phyloP scores from a whole-genome alignment of 768 basidiomycete species.

The Trametes maxima region DNA sequence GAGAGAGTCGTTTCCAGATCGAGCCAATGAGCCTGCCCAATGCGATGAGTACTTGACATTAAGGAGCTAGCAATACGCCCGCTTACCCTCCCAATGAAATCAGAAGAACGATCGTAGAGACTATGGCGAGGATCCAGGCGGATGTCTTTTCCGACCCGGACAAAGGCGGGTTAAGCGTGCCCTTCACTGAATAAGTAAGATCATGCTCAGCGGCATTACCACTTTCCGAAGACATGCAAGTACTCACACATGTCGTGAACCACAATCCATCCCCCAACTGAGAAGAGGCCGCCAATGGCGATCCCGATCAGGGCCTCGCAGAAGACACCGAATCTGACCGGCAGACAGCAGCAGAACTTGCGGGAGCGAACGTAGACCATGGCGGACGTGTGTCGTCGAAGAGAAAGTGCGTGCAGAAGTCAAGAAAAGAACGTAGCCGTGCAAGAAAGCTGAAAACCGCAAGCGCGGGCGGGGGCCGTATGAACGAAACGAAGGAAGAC shows the following conservation, averaged over 20 bases:
- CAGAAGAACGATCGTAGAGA: conserved; percentile 51
- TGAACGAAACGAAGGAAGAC: neutral
- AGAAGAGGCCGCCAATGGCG: conserved; percentile 46
- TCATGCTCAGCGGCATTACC: neutral
- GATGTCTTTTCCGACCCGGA: conserved; percentile 43
- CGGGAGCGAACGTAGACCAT: conserved; percentile 56
- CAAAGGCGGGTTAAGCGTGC: conserved; percentile 39
- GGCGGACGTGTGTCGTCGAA: neutral
- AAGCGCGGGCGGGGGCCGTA: conserved; percentile 2
- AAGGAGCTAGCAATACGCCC: neutral
- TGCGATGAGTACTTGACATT: conserved; percentile 20
- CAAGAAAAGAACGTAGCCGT: neutral
- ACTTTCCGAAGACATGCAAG: neutral
- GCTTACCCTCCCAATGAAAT: conserved; percentile 54
- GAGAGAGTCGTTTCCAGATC: conserved; percentile 42
- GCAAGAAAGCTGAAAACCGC: conserved; percentile 2
- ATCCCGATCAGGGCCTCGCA: conserved; percentile 50
- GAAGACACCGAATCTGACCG: conserved; percentile 65
- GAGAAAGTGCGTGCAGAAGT: neutral
- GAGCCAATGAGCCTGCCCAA: conserved; percentile 45
- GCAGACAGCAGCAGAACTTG: conserved; percentile 67
- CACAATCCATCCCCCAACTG: conserved; percentile 49
- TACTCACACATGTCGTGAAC: conserved; percentile 47
- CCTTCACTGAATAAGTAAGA: conserved; percentile 13
- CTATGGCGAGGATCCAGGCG: conserved; percentile 47